A percentile compares a stretch with the other conserved stretches of the same genome.
phyloP scores from a whole-genome alignment of 1,284 basidiomycete genomes.

The Moniliophthora roreri region DNA sequence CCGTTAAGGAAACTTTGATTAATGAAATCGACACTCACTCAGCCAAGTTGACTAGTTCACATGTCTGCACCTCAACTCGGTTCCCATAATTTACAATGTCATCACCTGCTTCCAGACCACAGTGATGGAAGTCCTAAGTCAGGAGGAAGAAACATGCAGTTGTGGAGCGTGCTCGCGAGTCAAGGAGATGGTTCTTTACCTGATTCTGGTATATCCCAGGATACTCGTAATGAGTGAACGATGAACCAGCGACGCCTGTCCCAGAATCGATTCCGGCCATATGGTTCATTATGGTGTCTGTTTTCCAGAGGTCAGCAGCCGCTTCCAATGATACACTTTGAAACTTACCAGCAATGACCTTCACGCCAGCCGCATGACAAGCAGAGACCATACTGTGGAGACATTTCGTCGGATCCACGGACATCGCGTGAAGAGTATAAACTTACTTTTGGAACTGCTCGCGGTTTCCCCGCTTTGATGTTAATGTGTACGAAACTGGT shows the following conservation, averaged over 20 bases:
- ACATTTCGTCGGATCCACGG: neutral
- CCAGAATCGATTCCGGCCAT: slow-evolving; percentile 54
- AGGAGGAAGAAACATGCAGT: neutral
- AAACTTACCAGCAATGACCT: slow-evolving; percentile 54
- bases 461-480: slow-evolving; percentile 58
- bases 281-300: slow-evolving; percentile 69
- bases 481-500: slow-evolving; percentile 61
- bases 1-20: neutral
- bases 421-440: neutral
- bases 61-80: slow-evolving; percentile 57
- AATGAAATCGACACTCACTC: slow-evolving; percentile 40
- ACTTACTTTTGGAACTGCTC: slow-evolving; percentile 42
- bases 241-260: slow-evolving; percentile 49
- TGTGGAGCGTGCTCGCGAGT: neutral
- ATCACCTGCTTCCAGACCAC: slow-evolving; percentile 51
- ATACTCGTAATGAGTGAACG: slow-evolving; percentile 59
- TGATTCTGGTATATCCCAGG: slow-evolving; percentile 52
- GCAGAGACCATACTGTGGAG: slow-evolving; percentile 50
- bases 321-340: neutral
- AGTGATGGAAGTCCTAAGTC: slow-evolving; percentile 64
- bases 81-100: slow-evolving; percentile 58
- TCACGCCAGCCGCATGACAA: slow-evolving; percentile 62
- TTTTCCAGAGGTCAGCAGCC: neutral
- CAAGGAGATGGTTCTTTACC: slow-evolving; percentile 21
- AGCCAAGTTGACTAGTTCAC: slow-evolving; percentile 54